A percentile compares a stretch with the other conserved stretches of the same genome.
Conservation (phyloP, 768 basidiomycete species). For the Austroboletus eburneus region DNA sequence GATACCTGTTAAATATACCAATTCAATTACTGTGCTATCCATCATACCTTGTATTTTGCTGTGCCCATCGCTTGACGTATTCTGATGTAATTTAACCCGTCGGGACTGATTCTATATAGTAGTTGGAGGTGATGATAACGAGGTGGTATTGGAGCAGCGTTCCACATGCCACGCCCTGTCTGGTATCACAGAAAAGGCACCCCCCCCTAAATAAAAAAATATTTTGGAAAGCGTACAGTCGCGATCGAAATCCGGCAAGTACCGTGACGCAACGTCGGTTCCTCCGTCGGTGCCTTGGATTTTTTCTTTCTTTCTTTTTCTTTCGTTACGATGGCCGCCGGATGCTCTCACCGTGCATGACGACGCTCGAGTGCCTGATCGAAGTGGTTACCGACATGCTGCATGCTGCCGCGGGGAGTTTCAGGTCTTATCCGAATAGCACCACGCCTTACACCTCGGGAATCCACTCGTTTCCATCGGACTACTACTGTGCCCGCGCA, state of each 20-base stretch:
- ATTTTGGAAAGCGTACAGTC: conserved; percentile 10
- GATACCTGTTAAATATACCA: conserved; percentile 23
- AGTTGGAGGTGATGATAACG: conserved; percentile 10
- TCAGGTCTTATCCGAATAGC: conserved; percentile 9
- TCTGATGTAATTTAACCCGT: conserved; percentile 12
- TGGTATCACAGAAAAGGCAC: conserved; percentile 9
- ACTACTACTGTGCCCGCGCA: neutral
- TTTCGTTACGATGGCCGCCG: neutral
- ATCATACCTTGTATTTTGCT: conserved; percentile 21
- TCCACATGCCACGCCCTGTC: conserved; percentile 12
- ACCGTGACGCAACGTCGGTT: conserved; percentile 16
- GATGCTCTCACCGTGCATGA: conserved; percentile 11
- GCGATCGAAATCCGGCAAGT: conserved; percentile 22
- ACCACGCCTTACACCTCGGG: conserved; percentile 4
- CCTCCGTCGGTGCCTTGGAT: conserved; percentile 22
- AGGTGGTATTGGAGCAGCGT: conserved; percentile 1
- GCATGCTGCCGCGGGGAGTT: conserved; percentile 2
- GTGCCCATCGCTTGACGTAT: conserved; percentile 9
- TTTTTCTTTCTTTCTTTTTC: neutral
- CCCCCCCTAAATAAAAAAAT: conserved; percentile 1
- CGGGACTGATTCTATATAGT: conserved; percentile 11
- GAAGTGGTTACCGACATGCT: conserved; percentile 6
- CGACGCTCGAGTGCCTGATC: neutral
- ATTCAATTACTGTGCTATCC: conserved; percentile 15
- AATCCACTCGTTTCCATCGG: neutral